Conservation (phyloP, 352 stramenopile genomes). For the Phytophthora sp. region DNA sequence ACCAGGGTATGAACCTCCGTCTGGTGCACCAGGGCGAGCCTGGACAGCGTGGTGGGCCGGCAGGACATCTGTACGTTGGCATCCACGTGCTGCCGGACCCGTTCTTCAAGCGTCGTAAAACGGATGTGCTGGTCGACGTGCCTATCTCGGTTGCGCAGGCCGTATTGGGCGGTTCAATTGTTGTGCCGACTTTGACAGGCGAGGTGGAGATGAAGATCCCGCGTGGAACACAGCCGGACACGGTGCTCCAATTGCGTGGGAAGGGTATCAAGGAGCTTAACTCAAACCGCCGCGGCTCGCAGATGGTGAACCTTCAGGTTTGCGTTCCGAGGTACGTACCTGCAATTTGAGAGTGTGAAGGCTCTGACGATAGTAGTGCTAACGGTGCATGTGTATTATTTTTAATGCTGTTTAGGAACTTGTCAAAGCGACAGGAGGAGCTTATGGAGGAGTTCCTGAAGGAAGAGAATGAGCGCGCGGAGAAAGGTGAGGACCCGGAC, state of each 20-base stretch:
- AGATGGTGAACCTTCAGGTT: slow-evolving; percentile 97
- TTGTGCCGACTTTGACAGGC: slow-evolving; percentile 97
- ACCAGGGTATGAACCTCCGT: slow-evolving; percentile 96
- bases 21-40: slow-evolving; percentile 93
- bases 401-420: slow-evolving; percentile 52
- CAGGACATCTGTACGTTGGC: slow-evolving; percentile 94
- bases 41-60: slow-evolving; percentile 81
- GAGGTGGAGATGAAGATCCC: slow-evolving; percentile 98
- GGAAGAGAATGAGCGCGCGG: slow-evolving; percentile 75
- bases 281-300: slow-evolving; percentile 92
- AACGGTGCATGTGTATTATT: slow-evolving; percentile 11
- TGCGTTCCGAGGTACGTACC: slow-evolving; percentile 92
- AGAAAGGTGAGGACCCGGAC: slow-evolving; percentile 69
- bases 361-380: background rate
- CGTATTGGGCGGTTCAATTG: slow-evolving; percentile 92
- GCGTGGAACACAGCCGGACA: slow-evolving; percentile 94
- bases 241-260: slow-evolving; percentile 95
- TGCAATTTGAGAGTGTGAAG: background rate
- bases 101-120: slow-evolving; percentile 96
- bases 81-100: slow-evolving; percentile 94
- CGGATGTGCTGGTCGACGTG: slow-evolving; percentile 94
- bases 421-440: slow-evolving; percentile 95
- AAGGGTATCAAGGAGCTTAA: slow-evolving; percentile 97
- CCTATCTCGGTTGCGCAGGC: slow-evolving; percentile 94
- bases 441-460: slow-evolving; percentile 96